Percentiles rank a stretch among this genome's conserved stretches.
phyloP scores from a whole-genome alignment of 768 basidiomycete genomes.

The Naganishia onofrii region DNA sequence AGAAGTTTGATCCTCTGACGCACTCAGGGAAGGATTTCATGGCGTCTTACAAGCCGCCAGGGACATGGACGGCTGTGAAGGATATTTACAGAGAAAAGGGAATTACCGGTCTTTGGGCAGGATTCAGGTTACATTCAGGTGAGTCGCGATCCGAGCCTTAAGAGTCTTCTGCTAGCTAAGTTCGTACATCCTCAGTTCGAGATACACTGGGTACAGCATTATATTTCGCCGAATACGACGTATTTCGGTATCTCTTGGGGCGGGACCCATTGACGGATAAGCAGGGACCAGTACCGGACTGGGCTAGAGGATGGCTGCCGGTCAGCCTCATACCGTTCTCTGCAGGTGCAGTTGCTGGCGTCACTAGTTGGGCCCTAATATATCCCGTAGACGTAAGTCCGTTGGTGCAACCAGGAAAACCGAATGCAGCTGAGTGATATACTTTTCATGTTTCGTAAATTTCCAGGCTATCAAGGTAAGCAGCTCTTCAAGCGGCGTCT shows the following conservation, averaged over 20 bases:
- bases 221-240: slow-evolving; percentile 93
- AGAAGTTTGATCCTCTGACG: slow-evolving; percentile 17
- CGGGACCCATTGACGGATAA: slow-evolving; percentile 51
- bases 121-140: slow-evolving; percentile 32
- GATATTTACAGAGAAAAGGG: slow-evolving; percentile 63
- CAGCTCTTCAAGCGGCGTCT: no score
- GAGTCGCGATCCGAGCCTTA: not conserved
- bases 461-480: slow-evolving; percentile 23
- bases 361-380: slow-evolving; percentile 72
- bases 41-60: slow-evolving; percentile 63
- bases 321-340: slow-evolving; percentile 78
- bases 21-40: slow-evolving; percentile 22
- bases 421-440: slow-evolving; percentile 40
- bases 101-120: slow-evolving; percentile 29
- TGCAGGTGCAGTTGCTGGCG: slow-evolving; percentile 85
- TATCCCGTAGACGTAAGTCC: slow-evolving; percentile 84
- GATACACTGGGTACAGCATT: slow-evolving; percentile 85
- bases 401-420: not conserved
- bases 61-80: slow-evolving; percentile 71
- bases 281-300: slow-evolving; percentile 49
- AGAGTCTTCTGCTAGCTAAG: not conserved
- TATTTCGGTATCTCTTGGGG: slow-evolving; percentile 80
- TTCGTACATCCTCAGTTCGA: slow-evolving; percentile 63
- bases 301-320: slow-evolving; percentile 66
- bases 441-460: slow-evolving; percentile 49